Base-by-base conservation (phyloP, 2,329 filamentous ascomycete species). In the Ascochyta clinopodiicola region DNA sequence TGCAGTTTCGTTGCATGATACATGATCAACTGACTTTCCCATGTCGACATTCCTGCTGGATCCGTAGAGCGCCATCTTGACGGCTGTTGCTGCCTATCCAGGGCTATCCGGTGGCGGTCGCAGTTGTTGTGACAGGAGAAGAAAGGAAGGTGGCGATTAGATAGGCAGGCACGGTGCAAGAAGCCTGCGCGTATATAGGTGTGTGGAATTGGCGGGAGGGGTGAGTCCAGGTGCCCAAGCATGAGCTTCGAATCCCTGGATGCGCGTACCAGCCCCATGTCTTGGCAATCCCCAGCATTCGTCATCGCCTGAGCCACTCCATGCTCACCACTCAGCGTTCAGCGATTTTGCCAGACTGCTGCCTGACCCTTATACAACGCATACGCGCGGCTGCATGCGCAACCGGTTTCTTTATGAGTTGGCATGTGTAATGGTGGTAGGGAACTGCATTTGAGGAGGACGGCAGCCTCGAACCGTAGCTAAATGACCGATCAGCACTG, bases 1-100 rank as follows among this genome's bases (percentile, higher is more conserved):
- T 17, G 35, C 7, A 21, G 32, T 19, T 19, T 36, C 40, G 37
- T 44, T 52, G 36, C 8, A 13, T 34, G 43, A 34, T 40, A 31
- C 34, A 32, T 37, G 32, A 19, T 43, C 40, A 50, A 68, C 79
- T 69, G 77, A 86, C 83, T 85, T 87, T 76, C 82, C 84, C 81
- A 88, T 83, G 66, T 85, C 84, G 67, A 83, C 80, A 74, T 84
- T 84, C 72, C 83, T 79, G 49, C 78, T 78, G 42, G 77, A 71
- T 64, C 78, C 76, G 70, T 79, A 78, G 61, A 73, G 63, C 51
- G 71, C 63, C 72, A 75, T 75, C 44, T 51, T 56, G 63, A 51
- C 56, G 55, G 60, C 44, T 35, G 62, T 55, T 50, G 64, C 58
- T 63, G 59, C 63, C 67, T 64, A 50, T 27, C 50, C 58, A 44